Base-by-base conservation (phyloP, 169 alveolate genomes). In the Sarcocystis neurona region DNA sequence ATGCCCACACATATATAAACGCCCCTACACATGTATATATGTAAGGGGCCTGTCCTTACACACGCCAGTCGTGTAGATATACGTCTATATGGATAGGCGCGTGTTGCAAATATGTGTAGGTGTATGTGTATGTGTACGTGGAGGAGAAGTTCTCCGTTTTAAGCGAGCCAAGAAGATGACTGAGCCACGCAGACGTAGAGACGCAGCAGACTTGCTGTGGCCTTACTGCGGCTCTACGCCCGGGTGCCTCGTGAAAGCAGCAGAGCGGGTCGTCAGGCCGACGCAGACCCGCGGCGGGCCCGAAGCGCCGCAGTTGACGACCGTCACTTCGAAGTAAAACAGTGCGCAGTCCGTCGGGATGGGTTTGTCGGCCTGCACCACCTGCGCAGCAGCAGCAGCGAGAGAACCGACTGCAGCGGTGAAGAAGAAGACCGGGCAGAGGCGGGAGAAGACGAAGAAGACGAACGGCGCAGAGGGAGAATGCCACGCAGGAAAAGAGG, bases 261-360 rank as follows among this genome's bases (percentile, higher is more conserved):
- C 88, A 47, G 91, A 92, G 68, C 80, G 70, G 32, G 93, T 78
- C 27, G 97, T 84, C 88, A 95, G 89, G 30, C 97, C 97, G 32
- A 95, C 93, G n/a, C 93, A 96, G 39, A 94, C 88, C 74, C 89
- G 93, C 8, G 96, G 87, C 6, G 85, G 68, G 39, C 85, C 20
- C 60, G 85, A 89, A 32, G 91, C 85, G 41, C 92, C 91, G 66
- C 93, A 87, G 27, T 89, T 84, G 56, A 95, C 44, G 23, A 95
- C 66, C 53, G 91, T 92, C 0, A 93, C 95, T 84, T 95, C 97
- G 74, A 89, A 95, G 80, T 95, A 95, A 75, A 94, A 94, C 44
- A 94, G 75, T 27, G 94, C 92, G 79, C 97, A 93, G 43, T 90
- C 92, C 44, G 94, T 89, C 4, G 96, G 95, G 5, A 94, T 96